These are phyloP conservation scores for Candida ponderosae DNA, from an alignment of 805 yeast species.

Conservation along the genomic window DNA sequence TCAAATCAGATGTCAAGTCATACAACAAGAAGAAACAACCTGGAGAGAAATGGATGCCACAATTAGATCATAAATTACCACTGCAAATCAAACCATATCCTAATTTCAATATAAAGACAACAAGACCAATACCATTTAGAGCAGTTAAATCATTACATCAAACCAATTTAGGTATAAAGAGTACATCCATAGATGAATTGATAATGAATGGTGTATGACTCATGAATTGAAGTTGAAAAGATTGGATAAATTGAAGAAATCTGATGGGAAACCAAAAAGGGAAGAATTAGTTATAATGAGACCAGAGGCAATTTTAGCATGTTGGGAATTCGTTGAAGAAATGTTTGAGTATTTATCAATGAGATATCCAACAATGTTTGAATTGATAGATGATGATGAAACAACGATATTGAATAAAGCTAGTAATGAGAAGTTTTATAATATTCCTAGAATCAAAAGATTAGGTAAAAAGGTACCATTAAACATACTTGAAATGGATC, in stretches of 20 bases:
- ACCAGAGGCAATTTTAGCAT: too few species aligned
- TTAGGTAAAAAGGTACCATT: conserved; percentile 1
- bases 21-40: too few species aligned
- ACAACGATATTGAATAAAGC: too few species aligned
- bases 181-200: conserved; percentile 25
- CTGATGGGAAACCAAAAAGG: conserved; percentile 23
- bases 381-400: too few species aligned
- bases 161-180: conserved; percentile 46
- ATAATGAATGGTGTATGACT: conserved; percentile 39
- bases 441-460: not conserved
- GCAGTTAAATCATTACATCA: conserved; percentile 46
- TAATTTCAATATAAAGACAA: conserved; percentile 21
- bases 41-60: too few species aligned
- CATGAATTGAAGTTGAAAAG: conserved; percentile 42
- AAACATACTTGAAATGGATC: conserved; percentile 11
- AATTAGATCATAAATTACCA: too few species aligned
- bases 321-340: conserved; percentile 18
- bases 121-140: conserved; percentile 29
- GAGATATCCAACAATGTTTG: conserved; percentile 48
- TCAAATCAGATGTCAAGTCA: too few species aligned
- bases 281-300: too few species aligned
- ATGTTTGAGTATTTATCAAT: conserved; percentile 29
- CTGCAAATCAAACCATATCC: too few species aligned
- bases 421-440: too few species aligned
- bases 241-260: too few species aligned